phyloP scores from a whole-genome alignment of 345 rosid species.

The Gossypium mustelinum region DNA sequence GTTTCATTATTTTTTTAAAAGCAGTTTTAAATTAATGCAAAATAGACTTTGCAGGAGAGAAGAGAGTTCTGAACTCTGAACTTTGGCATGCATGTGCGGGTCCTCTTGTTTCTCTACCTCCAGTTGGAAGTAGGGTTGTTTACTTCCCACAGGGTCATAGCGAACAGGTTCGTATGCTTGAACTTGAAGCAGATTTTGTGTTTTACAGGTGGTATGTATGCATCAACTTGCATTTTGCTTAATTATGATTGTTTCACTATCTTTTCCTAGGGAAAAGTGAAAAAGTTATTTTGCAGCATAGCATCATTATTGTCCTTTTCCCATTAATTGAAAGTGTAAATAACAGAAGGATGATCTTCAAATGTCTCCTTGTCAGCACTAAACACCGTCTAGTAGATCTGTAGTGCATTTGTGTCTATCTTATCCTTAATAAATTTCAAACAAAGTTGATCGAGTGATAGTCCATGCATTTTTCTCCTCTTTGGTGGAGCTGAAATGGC shows the following conservation, averaged over 20 bases:
- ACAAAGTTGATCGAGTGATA: not conserved
- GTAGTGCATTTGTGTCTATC: not conserved
- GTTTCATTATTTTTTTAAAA: not conserved
- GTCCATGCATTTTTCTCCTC: no score
- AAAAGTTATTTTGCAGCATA: constrained; percentile 4
- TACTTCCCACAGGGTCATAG: constrained; percentile 99
- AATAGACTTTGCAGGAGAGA: constrained; percentile 65
- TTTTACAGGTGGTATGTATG: not conserved
- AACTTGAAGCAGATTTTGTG: constrained; percentile 5
- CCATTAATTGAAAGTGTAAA: not conserved
- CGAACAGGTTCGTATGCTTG: constrained; percentile 67
- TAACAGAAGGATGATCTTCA: not conserved
- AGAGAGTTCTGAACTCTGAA: constrained; percentile 86
- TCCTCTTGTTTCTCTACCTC: constrained; percentile 94
- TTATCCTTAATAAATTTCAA: not conserved
- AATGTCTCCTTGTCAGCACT: not conserved
- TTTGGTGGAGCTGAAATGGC: no score
- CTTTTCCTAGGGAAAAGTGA: not conserved
- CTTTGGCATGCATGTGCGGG: constrained; percentile 99
- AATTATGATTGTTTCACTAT: not conserved
- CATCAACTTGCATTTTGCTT: constrained; percentile 5
- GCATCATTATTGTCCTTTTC: not conserved
- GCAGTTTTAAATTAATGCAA: constrained; percentile 4
- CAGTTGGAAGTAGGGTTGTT: constrained; percentile 92
- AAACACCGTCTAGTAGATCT: not conserved